Evolutionary conservation across 78 protist genomes (phyloP).

Genomic region (Guillardia theta): DNA sequence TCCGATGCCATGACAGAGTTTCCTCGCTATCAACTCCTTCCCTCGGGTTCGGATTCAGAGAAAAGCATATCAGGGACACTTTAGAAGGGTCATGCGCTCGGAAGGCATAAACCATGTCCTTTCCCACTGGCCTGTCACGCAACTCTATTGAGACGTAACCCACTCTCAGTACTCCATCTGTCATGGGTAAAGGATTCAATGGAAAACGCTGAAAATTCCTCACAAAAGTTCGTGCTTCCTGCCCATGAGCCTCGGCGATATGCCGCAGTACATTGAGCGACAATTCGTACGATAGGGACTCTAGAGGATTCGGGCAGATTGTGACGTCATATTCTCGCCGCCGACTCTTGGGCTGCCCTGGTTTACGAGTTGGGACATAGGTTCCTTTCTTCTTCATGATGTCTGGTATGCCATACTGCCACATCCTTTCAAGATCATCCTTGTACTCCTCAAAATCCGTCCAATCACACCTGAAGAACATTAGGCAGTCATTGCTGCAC

Average conservation of each 20-base stretch:
- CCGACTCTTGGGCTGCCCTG: not conserved
- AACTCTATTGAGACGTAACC: not conserved
- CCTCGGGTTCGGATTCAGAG: not conserved
- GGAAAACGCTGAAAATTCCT: not conserved
- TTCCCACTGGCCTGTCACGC: not conserved
- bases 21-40: not conserved
- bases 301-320: not conserved
- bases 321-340: not conserved
- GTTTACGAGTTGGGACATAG: not conserved
- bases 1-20: not conserved
- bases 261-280: not conserved
- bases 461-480: not conserved
- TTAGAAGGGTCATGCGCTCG: not conserved
- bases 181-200: not conserved
- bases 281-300: not conserved
- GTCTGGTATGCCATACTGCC: not conserved
- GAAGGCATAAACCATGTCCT: not conserved
- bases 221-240: too few species aligned
- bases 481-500: not conserved
- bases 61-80: not conserved
- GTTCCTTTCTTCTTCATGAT: not conserved
- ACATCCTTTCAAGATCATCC: not conserved
- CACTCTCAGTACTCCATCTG: too few species aligned
- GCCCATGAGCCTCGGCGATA: not conserved
- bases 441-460: not conserved